These are phyloP conservation scores for Trametes sanguinea DNA, from an alignment of 768 basidiomycete genomes.

Conservation along the genomic window DNA sequence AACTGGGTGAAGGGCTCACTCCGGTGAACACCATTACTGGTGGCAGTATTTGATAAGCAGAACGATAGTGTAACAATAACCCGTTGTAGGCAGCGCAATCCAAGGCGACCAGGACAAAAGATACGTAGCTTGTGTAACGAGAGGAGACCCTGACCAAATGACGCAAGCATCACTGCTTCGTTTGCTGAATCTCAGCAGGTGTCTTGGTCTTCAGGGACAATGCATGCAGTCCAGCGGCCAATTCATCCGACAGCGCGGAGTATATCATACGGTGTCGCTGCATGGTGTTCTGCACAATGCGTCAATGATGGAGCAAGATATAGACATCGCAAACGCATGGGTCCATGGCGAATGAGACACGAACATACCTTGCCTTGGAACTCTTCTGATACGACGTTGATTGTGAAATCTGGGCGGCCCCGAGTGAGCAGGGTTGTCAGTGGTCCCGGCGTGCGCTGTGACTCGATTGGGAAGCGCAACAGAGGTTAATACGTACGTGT, in stretches of 20 bases:
- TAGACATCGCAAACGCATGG: not conserved
- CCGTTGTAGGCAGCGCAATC: no score
- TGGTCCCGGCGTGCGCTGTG: no score
- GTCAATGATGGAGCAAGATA: not conserved
- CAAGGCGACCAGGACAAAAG: not conserved
- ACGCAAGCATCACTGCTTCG: not conserved
- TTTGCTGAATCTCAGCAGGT: conserved; percentile 45
- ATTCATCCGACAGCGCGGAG: conserved; percentile 67
- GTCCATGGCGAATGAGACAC: not conserved
- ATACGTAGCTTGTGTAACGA: not conserved
- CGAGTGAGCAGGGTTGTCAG: conserved; percentile 5
- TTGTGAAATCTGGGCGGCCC: conserved; percentile 63
- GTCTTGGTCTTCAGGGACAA: conserved; percentile 77
- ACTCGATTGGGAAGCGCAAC: not conserved
- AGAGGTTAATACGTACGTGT: conserved; percentile 61
- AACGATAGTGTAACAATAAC: no score
- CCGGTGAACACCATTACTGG: no score
- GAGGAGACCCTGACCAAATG: not conserved
- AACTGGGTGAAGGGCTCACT: no score
- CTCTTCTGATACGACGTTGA: conserved; percentile 68
- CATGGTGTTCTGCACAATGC: conserved; percentile 58
- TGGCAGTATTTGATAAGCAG: no score
- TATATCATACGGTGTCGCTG: conserved; percentile 84
- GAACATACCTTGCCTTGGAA: conserved; percentile 71
- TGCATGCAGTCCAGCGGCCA: conserved; percentile 72